Base-by-base conservation (phyloP, 116 monocot species). In the Iris pallida region DNA sequence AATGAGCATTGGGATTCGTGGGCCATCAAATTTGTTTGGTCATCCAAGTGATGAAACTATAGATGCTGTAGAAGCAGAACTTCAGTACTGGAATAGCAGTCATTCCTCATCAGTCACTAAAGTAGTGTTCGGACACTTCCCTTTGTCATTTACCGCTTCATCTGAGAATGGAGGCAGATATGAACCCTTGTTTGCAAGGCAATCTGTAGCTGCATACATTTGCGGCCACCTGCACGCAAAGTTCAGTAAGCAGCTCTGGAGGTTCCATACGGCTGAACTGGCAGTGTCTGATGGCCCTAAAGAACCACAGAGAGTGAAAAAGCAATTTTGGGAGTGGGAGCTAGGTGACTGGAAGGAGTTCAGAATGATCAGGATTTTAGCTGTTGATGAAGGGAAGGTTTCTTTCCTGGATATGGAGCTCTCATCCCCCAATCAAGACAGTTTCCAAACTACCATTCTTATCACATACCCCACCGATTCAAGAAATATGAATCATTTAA, bases 261-360 rank as follows among this genome's bases (percentile, higher is more conserved):
- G 80, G 58, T 72, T 64, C 18, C 94, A 94, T 77, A 45, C 20
- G 10, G 15, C 76, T 16, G 55, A 68, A 57, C 45, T 69, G 16
- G 5, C 63, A 49, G 42, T 64, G 7, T 65, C 65, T 13, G 9
- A 30, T 76, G 71, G 73, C 65, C 49, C 55, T 67, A 70, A 49
- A 55, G 63, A 60, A 30, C 40, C 44, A 18, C 69, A 74, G 16
- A 56, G 44, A 43, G 55, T 18, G 13, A 67, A 67, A 2, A 66
- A 71, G 11, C 63, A 68, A 52, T 94, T 90, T 72, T 94, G 94
- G 94, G 94, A 94, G 44, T 94, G 94, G 94, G 94, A 94, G 77
- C 66, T 94, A 19, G 90, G 94, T 69, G 94, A 94, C 65, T 94
- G 94, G 90, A 94, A 90, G 56, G 90, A 90, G 2, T 80, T 68